Percentiles rank a stretch among this genome's conserved stretches.
Evolutionary conservation across 495 filamentous ascomycete species (phyloP).

Genomic region (Wilcoxina mikolae): DNA sequence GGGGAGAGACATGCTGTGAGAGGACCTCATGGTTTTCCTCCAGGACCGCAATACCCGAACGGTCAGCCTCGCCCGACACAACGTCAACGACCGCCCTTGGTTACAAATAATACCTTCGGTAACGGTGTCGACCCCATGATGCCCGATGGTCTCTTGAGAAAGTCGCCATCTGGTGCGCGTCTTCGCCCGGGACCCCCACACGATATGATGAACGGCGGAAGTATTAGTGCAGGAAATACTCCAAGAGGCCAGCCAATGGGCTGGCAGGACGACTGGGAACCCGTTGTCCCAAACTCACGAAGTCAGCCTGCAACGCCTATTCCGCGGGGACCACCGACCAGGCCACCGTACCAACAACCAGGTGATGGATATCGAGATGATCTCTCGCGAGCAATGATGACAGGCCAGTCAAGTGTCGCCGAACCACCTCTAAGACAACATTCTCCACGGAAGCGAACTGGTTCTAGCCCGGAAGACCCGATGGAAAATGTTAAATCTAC

Average conservation of each 20-base stretch:
- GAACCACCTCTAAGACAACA: not conserved
- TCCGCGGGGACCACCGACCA: not conserved
- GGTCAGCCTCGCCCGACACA: constrained; percentile 9
- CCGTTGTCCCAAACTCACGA: constrained; percentile 6
- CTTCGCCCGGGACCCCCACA: constrained; percentile 18
- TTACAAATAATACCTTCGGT: not conserved
- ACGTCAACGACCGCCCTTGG: constrained; percentile 6
- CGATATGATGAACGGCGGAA: constrained; percentile 13
- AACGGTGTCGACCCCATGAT: not conserved
- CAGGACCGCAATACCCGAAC: not conserved
- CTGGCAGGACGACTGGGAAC: constrained; percentile 20
- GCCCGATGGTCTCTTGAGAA: constrained; percentile 14
- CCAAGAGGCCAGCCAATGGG: constrained; percentile 26
- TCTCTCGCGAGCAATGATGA: constrained; percentile 11
- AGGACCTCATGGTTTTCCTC: not conserved
- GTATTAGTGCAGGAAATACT: constrained; percentile 6
- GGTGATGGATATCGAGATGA: constrained; percentile 15
- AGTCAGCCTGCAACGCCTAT: constrained; percentile 22
- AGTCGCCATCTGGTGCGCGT: constrained; percentile 23
- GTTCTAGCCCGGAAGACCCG: not conserved
- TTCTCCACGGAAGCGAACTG: not conserved
- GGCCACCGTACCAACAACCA: constrained; percentile 11
- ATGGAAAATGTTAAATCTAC: constrained; percentile 3
- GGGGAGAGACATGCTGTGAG: too few relatives aligned
- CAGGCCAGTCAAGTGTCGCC: constrained; percentile 8